These are phyloP conservation scores for Spencermartinsiella ligniputridi DNA, from an alignment of 1,139 yeast genomes.

Conservation along the genomic window DNA sequence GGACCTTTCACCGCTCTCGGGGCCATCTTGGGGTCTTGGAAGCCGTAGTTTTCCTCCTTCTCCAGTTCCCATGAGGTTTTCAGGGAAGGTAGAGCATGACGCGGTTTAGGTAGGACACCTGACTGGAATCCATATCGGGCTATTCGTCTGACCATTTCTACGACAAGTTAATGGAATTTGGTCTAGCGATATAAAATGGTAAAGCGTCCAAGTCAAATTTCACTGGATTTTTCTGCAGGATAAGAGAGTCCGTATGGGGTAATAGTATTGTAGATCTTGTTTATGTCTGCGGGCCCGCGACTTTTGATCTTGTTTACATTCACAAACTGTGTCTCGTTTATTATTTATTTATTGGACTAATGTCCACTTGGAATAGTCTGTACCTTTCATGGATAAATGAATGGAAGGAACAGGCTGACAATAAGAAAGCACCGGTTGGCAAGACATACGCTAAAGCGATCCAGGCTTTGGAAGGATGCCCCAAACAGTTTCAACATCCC, in stretches of 20 bases:
- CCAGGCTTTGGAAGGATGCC: conserved; percentile 42
- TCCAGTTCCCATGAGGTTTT: conserved; percentile 34
- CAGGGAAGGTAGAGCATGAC: conserved; percentile 57
- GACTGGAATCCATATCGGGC: conserved; percentile 55
- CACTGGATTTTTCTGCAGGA: too few relatives aligned
- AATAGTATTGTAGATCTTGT: too few relatives aligned
- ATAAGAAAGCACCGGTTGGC: conserved; percentile 39
- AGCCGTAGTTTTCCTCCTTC: conserved; percentile 53
- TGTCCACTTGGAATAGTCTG: conserved; percentile 33
- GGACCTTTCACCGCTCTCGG: conserved; percentile 64
- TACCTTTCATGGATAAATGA: conserved; percentile 52
- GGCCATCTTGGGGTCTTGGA: conserved; percentile 67
- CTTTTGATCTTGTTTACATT: too few relatives aligned
- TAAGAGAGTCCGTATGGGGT: too few relatives aligned
- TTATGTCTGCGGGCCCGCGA: too few relatives aligned
- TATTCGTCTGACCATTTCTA: conserved; percentile 44
- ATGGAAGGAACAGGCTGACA: conserved; percentile 42
- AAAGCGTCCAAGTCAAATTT: too few relatives aligned
- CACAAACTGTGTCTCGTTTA: too few relatives aligned
- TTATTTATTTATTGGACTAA: background rate
- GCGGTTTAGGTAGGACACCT: conserved; percentile 75
- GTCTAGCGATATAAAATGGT: too few relatives aligned
- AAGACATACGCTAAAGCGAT: conserved; percentile 38
- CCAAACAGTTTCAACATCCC: conserved; percentile 45
- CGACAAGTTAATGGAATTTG: too few relatives aligned